Base-by-base conservation (phyloP, 1,139 yeast genomes). In the Pichia cactophila region DNA sequence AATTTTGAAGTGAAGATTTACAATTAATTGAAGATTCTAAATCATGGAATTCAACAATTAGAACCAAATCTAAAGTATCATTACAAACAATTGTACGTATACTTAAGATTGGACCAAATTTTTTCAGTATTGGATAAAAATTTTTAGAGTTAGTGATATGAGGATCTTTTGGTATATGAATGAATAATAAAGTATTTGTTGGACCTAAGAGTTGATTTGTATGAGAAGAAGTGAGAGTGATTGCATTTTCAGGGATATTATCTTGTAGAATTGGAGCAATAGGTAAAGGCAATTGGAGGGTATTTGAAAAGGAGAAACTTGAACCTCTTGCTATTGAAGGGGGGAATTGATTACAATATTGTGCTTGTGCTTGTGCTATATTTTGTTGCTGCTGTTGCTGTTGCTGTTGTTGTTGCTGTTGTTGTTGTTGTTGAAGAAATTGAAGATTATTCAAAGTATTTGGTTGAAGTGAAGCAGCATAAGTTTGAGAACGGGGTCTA, bases 21-120 rank as follows among this genome's bases (percentile, higher is more conserved):
- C 95, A 87, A 43, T 74, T 77, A 74, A 86, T 80, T 12, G 97
- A 95, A 40, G 81, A 71, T 44, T 87, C 96, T 14, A 85, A 69
- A 38, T 75, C 71, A 5, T 77, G 72, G 66, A 87, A 89, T 64
- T 86, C 94, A 33, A 86, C 83, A 55, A 88, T 73, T 0, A 94
- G 94, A 60, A 66, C 62, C 42, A 64, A 48, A 45, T 63, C 67
- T 26, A 57, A 54, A 41, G 58, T 56, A 26, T 58, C 67, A 39
- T 57, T 59, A n/a, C 77, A 67, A 9, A 67, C 64, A 10, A 78
- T 63, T 23, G 88, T 74, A 48, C 89, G 75, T 9, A 89, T 82
- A 39, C 81, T 71, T 48, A 70, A 65, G 20, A 82, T 71, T 11
- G 69, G 67, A 14, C 89, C 89, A 63, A 77, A 82, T 43, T 74